These are phyloP conservation scores for Candida insectorum DNA, from an alignment of 805 yeast species.

Conservation along the genomic window DNA sequence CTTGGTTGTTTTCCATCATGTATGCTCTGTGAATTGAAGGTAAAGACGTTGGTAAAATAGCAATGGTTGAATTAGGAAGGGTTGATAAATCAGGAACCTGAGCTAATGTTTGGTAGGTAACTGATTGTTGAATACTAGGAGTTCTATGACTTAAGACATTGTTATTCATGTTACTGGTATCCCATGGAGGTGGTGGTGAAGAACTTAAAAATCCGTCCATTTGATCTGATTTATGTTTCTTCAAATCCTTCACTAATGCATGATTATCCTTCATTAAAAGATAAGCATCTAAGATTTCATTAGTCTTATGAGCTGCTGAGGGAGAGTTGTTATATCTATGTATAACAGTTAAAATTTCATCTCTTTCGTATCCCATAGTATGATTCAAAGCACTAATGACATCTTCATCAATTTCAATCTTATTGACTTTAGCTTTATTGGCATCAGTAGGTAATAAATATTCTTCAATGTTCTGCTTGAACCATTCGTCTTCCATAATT, in stretches of 20 bases:
- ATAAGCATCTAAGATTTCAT: slow-evolving; percentile 85
- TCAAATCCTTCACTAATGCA: slow-evolving; percentile 63
- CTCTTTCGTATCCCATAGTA: slow-evolving; percentile 87
- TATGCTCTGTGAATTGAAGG: slow-evolving; percentile 93
- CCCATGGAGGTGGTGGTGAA: slow-evolving; percentile 56
- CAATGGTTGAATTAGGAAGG: slow-evolving; percentile 76
- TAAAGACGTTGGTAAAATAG: slow-evolving; percentile 87
- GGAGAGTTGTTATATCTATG: slow-evolving; percentile 36
- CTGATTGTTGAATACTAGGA: slow-evolving; percentile 43
- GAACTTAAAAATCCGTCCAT: slow-evolving; percentile 58
- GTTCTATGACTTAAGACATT: slow-evolving; percentile 24
- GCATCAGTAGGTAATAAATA: slow-evolving; percentile 65
- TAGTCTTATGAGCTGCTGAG: slow-evolving; percentile 31
- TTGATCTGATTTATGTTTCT: slow-evolving; percentile 47
- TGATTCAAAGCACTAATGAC: slow-evolving; percentile 69
- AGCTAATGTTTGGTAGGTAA: slow-evolving; percentile 46
- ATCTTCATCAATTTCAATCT: slow-evolving; percentile 63
- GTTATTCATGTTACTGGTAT: slow-evolving; percentile 10
- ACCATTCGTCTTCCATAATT: slow-evolving; percentile 94
- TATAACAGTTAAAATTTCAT: slow-evolving; percentile 75
- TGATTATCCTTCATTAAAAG: slow-evolving; percentile 77
- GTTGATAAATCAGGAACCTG: slow-evolving; percentile 46
- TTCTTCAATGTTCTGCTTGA: slow-evolving; percentile 73
- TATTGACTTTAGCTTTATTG: slow-evolving; percentile 31
- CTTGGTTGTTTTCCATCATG: slow-evolving; percentile 56